phyloP scores from a whole-genome alignment of 1,139 yeast genomes.

The Candida smagusa region DNA sequence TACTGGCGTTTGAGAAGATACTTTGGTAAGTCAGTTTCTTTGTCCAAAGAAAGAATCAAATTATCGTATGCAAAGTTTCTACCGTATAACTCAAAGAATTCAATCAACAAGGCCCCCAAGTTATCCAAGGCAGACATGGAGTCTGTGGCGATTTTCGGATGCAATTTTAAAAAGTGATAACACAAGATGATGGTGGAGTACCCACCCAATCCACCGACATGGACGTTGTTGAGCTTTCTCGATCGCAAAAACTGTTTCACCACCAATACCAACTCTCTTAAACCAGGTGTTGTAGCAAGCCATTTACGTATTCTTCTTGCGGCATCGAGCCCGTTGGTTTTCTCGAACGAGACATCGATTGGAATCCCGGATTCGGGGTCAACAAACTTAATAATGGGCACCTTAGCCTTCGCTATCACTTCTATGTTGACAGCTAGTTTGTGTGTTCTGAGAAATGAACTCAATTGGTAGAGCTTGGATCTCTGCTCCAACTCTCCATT shows the following conservation, averaged over 20 bases:
- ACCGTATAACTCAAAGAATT: conserved; percentile 94
- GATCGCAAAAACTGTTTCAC: conserved; percentile 84
- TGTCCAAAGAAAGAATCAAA: conserved; percentile 61
- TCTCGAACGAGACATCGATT: conserved; percentile 89
- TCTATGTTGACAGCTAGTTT: conserved; percentile 72
- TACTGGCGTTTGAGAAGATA: conserved; percentile 59
- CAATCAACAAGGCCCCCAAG: conserved; percentile 83
- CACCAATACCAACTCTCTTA: conserved; percentile 79
- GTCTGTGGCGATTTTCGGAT: conserved; percentile 71
- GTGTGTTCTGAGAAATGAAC: conserved; percentile 63
- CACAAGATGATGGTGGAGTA: conserved; percentile 87
- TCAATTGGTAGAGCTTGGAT: conserved; percentile 67
- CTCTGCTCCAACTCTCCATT: conserved; percentile 65
- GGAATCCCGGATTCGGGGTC: conserved; percentile 72
- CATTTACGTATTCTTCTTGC: conserved; percentile 77
- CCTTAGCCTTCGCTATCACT: conserved; percentile 89
- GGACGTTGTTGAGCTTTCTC: conserved; percentile 84
- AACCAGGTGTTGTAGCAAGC: conserved; percentile 72
- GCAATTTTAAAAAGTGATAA: conserved; percentile 74
- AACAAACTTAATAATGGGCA: conserved; percentile 91
- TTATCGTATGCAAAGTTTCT: conserved; percentile 84
- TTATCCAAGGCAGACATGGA: conserved; percentile 70
- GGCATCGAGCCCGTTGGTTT: conserved; percentile 81
- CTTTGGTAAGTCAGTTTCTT: conserved; percentile 44
- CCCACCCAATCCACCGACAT: conserved; percentile 95